A percentile compares a stretch with the other conserved stretches of the same genome.
Evolutionary conservation across 345 rosid species (phyloP).

Genomic region (Iberis pinnata): DNA sequence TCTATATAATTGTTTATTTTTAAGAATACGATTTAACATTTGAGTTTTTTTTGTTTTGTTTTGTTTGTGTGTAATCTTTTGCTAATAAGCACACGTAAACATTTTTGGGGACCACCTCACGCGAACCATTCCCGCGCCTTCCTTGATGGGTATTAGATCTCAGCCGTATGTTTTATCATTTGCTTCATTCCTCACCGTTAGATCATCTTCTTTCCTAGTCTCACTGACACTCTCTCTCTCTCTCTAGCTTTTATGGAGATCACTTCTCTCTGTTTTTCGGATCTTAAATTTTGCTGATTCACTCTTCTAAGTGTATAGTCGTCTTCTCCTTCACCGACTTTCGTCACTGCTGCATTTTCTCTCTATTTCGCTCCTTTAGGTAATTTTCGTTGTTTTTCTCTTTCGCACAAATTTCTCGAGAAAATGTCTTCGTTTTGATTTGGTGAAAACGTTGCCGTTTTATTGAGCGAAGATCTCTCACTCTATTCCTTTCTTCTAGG

Average conservation of each 20-base stretch:
- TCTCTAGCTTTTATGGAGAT: slow-evolving; percentile 19
- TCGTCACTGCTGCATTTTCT: slow-evolving; percentile 9
- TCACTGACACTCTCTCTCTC: slow-evolving; percentile 5
- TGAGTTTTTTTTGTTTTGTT: too few species aligned
- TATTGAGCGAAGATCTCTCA: not conserved
- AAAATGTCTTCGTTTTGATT: slow-evolving; percentile 7
- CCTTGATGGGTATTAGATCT: slow-evolving; percentile 11
- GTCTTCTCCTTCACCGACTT: not conserved
- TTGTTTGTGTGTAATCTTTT: too few species aligned
- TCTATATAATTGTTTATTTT: not conserved
- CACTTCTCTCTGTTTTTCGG: slow-evolving; percentile 11
- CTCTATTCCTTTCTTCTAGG: too few species aligned
- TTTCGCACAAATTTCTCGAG: slow-evolving; percentile 15
- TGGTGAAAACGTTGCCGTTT: slow-evolving; percentile 16
- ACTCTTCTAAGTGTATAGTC: slow-evolving; percentile 13
- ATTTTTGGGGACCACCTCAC: slow-evolving; percentile 35
- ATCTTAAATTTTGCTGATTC: slow-evolving; percentile 25
- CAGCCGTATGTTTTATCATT: slow-evolving; percentile 7
- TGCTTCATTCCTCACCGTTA: slow-evolving; percentile 33
- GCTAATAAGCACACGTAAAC: slow-evolving; percentile 24
- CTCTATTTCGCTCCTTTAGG: slow-evolving; percentile 13
- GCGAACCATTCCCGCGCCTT: slow-evolving; percentile 33
- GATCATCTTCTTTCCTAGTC: slow-evolving; percentile 31
- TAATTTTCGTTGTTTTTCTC: not conserved
- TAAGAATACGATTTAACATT: too few species aligned